These are phyloP conservation scores for Phytopythium cucurbitacearum DNA, from an alignment of 352 stramenopile genomes.

Conservation along the genomic window DNA sequence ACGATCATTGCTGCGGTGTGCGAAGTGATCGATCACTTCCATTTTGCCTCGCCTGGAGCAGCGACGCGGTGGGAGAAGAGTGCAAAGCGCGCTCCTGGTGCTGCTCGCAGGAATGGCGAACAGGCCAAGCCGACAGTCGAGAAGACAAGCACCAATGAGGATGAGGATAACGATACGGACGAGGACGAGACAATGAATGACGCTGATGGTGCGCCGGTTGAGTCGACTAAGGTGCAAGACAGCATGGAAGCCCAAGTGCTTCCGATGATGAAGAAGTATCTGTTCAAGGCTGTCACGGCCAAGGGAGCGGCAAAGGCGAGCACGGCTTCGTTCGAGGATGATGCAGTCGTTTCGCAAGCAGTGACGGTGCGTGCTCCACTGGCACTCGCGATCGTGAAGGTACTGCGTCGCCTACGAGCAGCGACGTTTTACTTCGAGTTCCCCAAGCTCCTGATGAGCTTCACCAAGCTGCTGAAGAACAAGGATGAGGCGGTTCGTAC, in stretches of 20 bases:
- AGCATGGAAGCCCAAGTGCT: constrained; percentile 78
- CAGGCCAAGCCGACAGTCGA: constrained; percentile 1
- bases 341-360: constrained; percentile 30
- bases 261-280: constrained; percentile 80
- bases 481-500: constrained; percentile 93
- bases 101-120: neutral
- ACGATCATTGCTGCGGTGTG: constrained; percentile 91
- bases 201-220: neutral
- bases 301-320: constrained; percentile 50
- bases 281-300: constrained; percentile 84
- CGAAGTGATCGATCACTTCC: constrained; percentile 94
- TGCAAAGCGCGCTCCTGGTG: constrained; percentile 3
- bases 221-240: constrained; percentile 65
- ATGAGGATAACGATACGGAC: constrained; percentile 8
- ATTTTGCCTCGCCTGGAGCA: constrained; percentile 83
- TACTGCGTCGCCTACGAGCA: constrained; percentile 91
- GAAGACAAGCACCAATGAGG: constrained; percentile 11
- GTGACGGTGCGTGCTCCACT: constrained; percentile 89
- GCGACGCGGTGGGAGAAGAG: constrained; percentile 28
- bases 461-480: constrained; percentile 84
- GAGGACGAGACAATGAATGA: constrained; percentile 1
- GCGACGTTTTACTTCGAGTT: constrained; percentile 91
- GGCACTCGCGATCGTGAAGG: constrained; percentile 95
- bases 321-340: constrained; percentile 18
- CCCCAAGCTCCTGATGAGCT: constrained; percentile 91